Evolutionary conservation across 108 stramenopile species (phyloP).

Genomic region (Cyclotella choctawhatcheeana): DNA sequence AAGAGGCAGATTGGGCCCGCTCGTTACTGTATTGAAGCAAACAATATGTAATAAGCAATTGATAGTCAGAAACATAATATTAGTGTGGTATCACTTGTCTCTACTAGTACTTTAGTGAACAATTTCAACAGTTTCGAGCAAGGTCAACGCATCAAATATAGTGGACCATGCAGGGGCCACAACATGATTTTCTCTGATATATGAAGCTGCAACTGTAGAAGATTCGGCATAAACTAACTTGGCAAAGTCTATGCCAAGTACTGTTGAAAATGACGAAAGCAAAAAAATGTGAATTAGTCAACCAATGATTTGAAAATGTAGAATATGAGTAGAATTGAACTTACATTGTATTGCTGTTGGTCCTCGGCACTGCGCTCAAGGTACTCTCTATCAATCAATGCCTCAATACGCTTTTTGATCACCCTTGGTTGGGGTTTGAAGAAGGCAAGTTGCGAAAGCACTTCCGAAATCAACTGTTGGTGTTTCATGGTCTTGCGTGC

Average conservation of each 20-base stretch:
- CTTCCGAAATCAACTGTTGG: conserved; percentile 96
- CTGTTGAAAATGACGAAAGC: conserved; percentile 1
- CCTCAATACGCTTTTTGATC: conserved; percentile 95
- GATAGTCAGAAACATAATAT: background rate
- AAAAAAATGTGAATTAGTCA: background rate
- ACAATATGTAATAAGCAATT: conserved; percentile 21
- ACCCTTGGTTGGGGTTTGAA: conserved; percentile 97
- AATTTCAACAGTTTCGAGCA: background rate
- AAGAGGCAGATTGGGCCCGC: conserved; percentile 80
- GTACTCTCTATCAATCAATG: conserved; percentile 95
- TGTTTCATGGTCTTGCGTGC: conserved; percentile 97
- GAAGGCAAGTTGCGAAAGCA: conserved; percentile 94
- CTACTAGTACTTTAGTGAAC: conserved; percentile 22
- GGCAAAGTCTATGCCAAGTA: conserved; percentile 18
- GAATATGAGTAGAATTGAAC: conserved; percentile 20
- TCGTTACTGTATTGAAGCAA: too few species aligned
- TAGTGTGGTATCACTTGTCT: background rate
- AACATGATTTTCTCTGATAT: too few species aligned
- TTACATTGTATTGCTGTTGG: conserved; percentile 84
- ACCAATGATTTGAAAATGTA: too few species aligned
- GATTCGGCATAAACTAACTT: background rate
- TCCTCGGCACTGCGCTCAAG: conserved; percentile 92
- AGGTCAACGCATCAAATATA: background rate
- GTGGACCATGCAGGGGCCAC: too few species aligned
- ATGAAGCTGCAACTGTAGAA: too few species aligned